A percentile compares a stretch with the other conserved stretches of the same genome.
Evolutionary conservation across 108 stramenopile genomes (phyloP).

Genomic region (Conticribra guillardii): DNA sequence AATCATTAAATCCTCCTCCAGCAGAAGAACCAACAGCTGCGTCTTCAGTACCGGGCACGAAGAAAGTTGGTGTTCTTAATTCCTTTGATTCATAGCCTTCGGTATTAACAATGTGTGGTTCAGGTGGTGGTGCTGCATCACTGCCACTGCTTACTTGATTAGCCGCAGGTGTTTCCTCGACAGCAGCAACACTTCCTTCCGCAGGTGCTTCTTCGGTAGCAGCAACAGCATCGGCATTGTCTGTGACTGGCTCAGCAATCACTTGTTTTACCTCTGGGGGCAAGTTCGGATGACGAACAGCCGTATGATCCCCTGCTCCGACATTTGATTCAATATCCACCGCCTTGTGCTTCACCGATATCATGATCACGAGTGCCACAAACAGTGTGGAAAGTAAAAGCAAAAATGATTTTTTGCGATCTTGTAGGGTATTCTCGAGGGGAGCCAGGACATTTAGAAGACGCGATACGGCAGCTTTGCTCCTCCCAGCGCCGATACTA

Average conservation of each 20-base stretch:
- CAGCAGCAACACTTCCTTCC: background rate
- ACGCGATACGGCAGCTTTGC: background rate
- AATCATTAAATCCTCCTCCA: slow-evolving; percentile 23
- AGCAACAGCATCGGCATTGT: background rate
- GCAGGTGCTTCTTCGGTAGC: background rate
- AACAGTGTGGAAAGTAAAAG: slow-evolving; percentile 19
- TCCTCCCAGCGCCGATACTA: background rate
- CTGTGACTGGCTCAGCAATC: background rate
- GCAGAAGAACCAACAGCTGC: slow-evolving; percentile 33
- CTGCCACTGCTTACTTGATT: background rate
- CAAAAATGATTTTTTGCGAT: slow-evolving; percentile 32
- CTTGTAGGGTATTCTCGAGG: background rate
- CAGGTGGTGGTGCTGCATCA: background rate
- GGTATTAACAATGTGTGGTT: background rate
- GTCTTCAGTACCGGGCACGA: slow-evolving; percentile 35
- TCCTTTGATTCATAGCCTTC: slow-evolving; percentile 26
- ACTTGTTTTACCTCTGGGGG: background rate
- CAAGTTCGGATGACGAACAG: slow-evolving; percentile 4
- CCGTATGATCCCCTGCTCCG: slow-evolving; percentile 8
- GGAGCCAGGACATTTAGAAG: background rate
- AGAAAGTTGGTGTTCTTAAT: slow-evolving; percentile 15
- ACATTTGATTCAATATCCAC: slow-evolving; percentile 19
- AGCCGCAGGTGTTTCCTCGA: background rate
- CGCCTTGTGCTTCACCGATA: slow-evolving; percentile 18
- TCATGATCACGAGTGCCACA: slow-evolving; percentile 23